These are phyloP conservation scores for Moniliella sp. DNA, from an alignment of 1,284 basidiomycete genomes.

Conservation along the genomic window DNA sequence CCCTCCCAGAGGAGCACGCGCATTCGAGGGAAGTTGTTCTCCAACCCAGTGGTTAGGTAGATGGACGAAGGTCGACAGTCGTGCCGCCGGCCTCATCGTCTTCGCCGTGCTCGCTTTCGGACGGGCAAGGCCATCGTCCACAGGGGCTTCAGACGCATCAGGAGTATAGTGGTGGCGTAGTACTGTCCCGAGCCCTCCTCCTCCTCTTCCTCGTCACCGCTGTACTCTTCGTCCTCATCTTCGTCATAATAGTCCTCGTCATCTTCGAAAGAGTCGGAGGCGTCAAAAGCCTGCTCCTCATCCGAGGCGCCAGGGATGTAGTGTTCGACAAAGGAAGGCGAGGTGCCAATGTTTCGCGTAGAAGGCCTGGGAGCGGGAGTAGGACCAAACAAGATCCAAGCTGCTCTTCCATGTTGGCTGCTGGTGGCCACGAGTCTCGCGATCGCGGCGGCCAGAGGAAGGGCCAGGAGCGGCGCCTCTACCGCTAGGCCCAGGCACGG, in stretches of 20 bases:
- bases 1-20: slow-evolving; percentile 1
- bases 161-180: too few species aligned
- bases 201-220: slow-evolving; percentile 2
- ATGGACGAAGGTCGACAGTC: too few species aligned
- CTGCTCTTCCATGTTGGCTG: slow-evolving; percentile 2
- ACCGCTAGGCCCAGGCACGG: too few species aligned
- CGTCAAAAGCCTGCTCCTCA: too few species aligned
- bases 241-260: slow-evolving; percentile 13
- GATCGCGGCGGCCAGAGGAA: too few species aligned
- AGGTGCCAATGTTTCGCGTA: slow-evolving; percentile 31
- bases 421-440: too few species aligned
- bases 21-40: slow-evolving; percentile 13
- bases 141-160: slow-evolving; percentile 4
- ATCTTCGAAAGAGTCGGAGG: slow-evolving; percentile 6
- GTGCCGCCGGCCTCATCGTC: too few species aligned
- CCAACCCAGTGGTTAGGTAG: slow-evolving; percentile 19
- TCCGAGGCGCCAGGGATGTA: too few species aligned
- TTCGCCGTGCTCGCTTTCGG: not conserved
- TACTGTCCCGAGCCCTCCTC: not conserved
- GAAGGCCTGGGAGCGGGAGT: slow-evolving; percentile 31
- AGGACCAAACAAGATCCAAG: slow-evolving; percentile 29
- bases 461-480: too few species aligned
- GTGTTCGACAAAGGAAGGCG: slow-evolving; percentile 25
- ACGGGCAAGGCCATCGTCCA: slow-evolving; percentile 4
- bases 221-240: slow-evolving; percentile 7